A percentile compares a stretch with the other conserved stretches of the same genome.
Evolutionary conservation across 2,329 filamentous ascomycete species (phyloP).

Genomic region (Pseudogymnoascus sp.): DNA sequence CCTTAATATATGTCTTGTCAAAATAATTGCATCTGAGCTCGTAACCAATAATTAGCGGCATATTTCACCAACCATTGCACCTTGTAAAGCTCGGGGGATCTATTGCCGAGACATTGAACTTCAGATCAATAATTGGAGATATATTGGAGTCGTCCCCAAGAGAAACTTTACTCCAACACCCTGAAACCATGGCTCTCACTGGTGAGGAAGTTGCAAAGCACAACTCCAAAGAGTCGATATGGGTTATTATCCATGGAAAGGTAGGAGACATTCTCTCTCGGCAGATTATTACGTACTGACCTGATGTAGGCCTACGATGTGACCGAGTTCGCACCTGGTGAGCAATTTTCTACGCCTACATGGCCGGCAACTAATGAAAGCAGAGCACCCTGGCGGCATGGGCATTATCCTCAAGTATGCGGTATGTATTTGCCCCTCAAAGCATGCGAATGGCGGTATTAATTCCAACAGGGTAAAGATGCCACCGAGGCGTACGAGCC

Average conservation of each 20-base stretch:
- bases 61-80: neutral
- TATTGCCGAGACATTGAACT: neutral
- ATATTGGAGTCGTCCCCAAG: neutral
- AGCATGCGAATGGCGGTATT: neutral
- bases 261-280: conserved; percentile 4
- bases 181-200: conserved; percentile 32
- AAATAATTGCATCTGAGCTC: neutral
- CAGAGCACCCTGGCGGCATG: conserved; percentile 79
- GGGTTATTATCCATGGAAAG: conserved; percentile 76
- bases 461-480: conserved; percentile 61
- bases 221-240: conserved; percentile 75
- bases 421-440: conserved; percentile 32
- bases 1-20: neutral
- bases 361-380: conserved; percentile 10
- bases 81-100: neutral
- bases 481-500: conserved; percentile 88
- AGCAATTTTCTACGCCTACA: conserved; percentile 18
- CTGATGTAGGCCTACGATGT: conserved; percentile 80
- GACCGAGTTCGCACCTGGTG: conserved; percentile 76
- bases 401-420: conserved; percentile 97
- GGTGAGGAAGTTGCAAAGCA: conserved; percentile 62
- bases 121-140: neutral
- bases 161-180: neutral
- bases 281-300: conserved; percentile 17
- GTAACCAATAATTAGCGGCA: neutral